Base-by-base conservation (phyloP, 2,329 filamentous ascomycete genomes). In the Diaporthe sp. region DNA sequence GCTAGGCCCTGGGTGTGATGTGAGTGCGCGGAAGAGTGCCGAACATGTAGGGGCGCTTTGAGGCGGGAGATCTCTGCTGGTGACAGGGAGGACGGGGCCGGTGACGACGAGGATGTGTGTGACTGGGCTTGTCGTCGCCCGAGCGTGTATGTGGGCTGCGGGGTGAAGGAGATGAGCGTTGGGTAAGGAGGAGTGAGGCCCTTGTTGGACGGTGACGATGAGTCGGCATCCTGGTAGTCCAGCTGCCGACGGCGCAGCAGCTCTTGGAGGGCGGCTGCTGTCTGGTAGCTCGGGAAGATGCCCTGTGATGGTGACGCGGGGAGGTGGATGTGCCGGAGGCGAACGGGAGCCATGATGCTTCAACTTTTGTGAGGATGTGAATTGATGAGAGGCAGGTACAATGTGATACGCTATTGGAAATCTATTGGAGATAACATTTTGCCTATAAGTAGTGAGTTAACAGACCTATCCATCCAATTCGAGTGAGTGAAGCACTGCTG, bases 81-180 rank as follows among this genome's bases (percentile, higher is more conserved):
- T 1, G 86, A 84, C 4, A 94, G 83, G 3, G 85, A 82, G 77
- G 83, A 80, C 10, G 70, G 13, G 9, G n/a, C n/a, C 1, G 22
- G 30, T 60, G 35, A 40, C 3, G 85, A 82, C 77, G 83, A 80
- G 35, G 45, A 3, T 6, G 57, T 17, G 3, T 47, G 22, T 30
- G 45, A 10, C 74, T 28, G 47, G 79, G 81, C 82, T 80, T 98
- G 95, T 42, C 97, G 93, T 8, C 96, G 93, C 72, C 97, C 97
- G 77, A 96, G 93, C 19, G 96, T 98, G 84, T 97, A 98, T 61
- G 95, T 95, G 1, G 96, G 95, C 45, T 89, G 85, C 64, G 95
- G 94, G 71, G 94, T 92, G 83, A 97, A 97, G 77, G 95, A 95
- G 77, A 98, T 87, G 77, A 98, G 87, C 42, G 90, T 91, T 35